Conservation (phyloP, 768 basidiomycete genomes). For the Trametes villosa region DNA sequence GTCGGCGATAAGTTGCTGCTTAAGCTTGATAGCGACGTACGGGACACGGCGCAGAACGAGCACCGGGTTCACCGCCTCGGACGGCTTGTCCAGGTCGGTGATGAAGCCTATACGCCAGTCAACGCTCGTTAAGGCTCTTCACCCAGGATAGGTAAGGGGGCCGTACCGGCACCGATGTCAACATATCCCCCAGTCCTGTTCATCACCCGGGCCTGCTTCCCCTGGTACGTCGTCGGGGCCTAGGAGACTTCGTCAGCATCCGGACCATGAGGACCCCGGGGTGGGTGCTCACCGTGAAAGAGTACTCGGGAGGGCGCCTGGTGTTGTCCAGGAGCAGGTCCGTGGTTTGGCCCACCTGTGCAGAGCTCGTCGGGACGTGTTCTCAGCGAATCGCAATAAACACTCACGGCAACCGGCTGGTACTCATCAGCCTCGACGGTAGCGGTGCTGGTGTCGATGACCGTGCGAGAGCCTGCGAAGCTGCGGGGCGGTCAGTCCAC, state of each 20-base stretch:
- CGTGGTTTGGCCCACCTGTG: neutral
- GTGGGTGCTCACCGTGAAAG: neutral
- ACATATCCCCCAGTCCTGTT: neutral
- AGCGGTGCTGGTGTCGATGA: too few relatives aligned
- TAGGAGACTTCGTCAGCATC: too few relatives aligned
- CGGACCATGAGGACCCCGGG: neutral
- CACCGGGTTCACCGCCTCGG: neutral
- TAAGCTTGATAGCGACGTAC: neutral
- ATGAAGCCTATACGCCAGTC: neutral
- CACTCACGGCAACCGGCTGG: neutral
- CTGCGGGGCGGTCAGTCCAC: too few relatives aligned
- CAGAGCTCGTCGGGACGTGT: neutral
- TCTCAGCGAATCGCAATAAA: neutral
- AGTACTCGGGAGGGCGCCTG: neutral
- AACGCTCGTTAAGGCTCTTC: too few relatives aligned
- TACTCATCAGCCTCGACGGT: too few relatives aligned
- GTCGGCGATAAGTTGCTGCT: neutral
- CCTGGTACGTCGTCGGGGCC: neutral
- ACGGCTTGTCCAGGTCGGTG: neutral
- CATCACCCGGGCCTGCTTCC: neutral
- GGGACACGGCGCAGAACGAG: neutral
- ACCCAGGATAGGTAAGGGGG: too few relatives aligned
- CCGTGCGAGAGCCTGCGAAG: too few relatives aligned
- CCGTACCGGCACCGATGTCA: constrained; percentile 3
- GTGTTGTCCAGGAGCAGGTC: neutral